Base-by-base conservation (phyloP, 345 rosid species). In the Cardiospermum halicacabum region DNA sequence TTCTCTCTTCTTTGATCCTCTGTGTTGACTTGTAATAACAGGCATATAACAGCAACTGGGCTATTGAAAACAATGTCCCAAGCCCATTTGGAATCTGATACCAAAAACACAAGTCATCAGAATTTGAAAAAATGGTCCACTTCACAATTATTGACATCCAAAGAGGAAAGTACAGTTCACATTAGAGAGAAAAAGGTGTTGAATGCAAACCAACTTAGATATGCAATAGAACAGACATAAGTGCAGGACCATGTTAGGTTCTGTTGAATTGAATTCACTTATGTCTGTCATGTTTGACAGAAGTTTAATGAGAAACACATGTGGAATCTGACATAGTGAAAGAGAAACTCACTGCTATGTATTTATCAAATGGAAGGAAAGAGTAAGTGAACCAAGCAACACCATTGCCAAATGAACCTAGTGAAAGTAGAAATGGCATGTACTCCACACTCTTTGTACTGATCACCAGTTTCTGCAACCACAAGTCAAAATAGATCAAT, bases 361-460 rank as follows among this genome's bases (percentile, higher is more conserved):
- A 93, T 27, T 76, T 78, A 66, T 93, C 96, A 10, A 93, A 68
- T 11, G 80, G 89, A 47, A 93, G 77, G 76, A 85, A 69, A 37
- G 97, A 87, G 40, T 90, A 93, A 12, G 78, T 51, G 8, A 82
- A 69, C 98, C 98, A 93, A 58, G 85, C 73, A 50, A 81, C 37
- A 5, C 89, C 89, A 59, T 90, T 90, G 11, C 72, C 85, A 8
- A 90, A 79, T 16, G 85, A 76, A 57, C 88, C 89, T n/a, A 93
- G 56, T 4, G 98, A 93, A 19, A 93, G 51, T 61, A 24, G 77
- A 65, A 93, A 81, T 49, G 98, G 98, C 98, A 93, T 93, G 49
- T 78, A 93, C 76, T 88, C 96, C 76, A 89, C 97, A 48, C 97
- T 93, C 69, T 88, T 88, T 11, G 96, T 85, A 7, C 70, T 60